These are phyloP conservation scores for Furcasterigmium sp. DNA, from an alignment of 2,329 filamentous ascomycete genomes.

Conservation along the genomic window DNA sequence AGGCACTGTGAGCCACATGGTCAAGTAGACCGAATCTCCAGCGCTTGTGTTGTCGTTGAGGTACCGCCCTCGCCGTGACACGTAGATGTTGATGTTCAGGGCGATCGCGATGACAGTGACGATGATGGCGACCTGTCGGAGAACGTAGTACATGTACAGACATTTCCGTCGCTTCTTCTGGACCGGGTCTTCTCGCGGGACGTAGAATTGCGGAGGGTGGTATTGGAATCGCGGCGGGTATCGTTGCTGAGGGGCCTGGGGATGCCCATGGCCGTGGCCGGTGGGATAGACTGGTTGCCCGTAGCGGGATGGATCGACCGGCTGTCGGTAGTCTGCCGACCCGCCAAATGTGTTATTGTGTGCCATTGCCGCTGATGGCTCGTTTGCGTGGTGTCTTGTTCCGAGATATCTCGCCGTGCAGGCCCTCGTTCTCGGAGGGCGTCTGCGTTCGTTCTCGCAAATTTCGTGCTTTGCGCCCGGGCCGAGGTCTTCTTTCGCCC, in stretches of 20 bases:
- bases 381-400: neutral
- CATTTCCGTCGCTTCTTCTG: constrained; percentile 20
- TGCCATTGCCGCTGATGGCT: neutral
- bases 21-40: constrained; percentile 9
- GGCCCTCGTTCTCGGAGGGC: neutral
- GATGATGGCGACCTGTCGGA: constrained; percentile 35
- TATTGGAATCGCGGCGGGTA: constrained; percentile 2
- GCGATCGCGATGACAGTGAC: constrained; percentile 9
- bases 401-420: too few relatives aligned
- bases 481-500: neutral
- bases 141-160: constrained; percentile 26
- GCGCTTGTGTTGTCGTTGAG: constrained; percentile 10
- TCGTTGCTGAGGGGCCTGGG: too few relatives aligned
- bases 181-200: constrained; percentile 5
- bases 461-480: neutral
- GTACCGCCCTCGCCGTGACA: constrained; percentile 10
- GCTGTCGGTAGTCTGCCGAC: neutral
- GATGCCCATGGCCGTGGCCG: too few relatives aligned
- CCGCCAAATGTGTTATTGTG: neutral
- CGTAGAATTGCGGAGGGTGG: neutral
- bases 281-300: neutral
- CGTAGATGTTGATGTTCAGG: constrained; percentile 13
- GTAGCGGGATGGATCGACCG: neutral
- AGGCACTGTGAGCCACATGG: constrained; percentile 11
- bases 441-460: neutral